Evolutionary conservation across 129 eudicot genomes (phyloP).

Genomic region (Chrysanthemum seticuspe): DNA sequence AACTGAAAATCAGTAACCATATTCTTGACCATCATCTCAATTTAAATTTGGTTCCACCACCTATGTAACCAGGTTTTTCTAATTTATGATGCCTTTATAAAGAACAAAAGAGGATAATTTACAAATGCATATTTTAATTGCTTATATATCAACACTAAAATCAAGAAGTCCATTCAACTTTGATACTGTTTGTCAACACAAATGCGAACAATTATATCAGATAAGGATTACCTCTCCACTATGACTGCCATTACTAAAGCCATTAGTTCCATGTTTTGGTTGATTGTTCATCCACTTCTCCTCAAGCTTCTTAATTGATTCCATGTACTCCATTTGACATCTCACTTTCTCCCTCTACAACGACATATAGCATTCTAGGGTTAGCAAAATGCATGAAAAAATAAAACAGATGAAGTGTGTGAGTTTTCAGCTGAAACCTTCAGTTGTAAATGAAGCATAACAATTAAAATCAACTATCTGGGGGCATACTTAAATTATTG

Average conservation of each 20-base stretch:
- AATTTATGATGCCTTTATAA: too few species aligned
- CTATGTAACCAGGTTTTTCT: not conserved
- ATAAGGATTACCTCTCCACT: conserved; percentile 52
- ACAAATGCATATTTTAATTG: too few species aligned
- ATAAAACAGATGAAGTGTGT: not conserved
- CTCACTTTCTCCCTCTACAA: conserved; percentile 86
- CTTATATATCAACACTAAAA: too few species aligned
- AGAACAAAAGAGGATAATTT: too few species aligned
- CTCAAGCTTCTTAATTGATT: conserved; percentile 94
- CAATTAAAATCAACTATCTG: conserved; percentile 9
- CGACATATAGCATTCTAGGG: conserved; percentile 16
- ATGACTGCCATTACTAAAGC: conserved; percentile 41
- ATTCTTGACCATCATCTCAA: too few species aligned
- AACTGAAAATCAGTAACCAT: too few species aligned
- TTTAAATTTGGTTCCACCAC: too few species aligned
- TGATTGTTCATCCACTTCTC: conserved; percentile 89
- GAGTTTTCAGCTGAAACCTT: conserved; percentile 10
- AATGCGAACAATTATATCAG: conserved; percentile 5
- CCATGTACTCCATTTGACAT: conserved; percentile 99
- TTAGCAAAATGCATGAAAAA: conserved; percentile 15
- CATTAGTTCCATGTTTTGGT: conserved; percentile 62
- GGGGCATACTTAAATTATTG: not conserved
- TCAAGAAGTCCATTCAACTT: not conserved
- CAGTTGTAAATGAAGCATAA: conserved; percentile 9
- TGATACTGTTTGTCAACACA: not conserved